These are phyloP conservation scores for Trametes versicolor DNA, from an alignment of 1,284 basidiomycete genomes.

Conservation along the genomic window DNA sequence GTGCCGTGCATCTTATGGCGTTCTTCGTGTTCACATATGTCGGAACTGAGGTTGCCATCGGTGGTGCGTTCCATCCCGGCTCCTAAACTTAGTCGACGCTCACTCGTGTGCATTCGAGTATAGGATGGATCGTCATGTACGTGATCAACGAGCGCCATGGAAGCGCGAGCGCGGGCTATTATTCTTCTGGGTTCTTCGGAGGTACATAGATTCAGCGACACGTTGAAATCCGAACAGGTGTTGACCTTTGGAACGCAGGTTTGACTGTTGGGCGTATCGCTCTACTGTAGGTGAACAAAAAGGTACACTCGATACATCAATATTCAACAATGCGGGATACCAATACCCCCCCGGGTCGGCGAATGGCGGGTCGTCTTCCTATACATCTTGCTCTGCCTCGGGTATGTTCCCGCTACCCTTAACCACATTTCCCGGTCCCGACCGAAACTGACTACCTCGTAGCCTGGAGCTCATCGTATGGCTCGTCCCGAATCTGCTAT, in stretches of 20 bases:
- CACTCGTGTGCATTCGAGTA: no score
- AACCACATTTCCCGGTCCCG: neutral
- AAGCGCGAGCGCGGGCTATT: conserved; percentile 57
- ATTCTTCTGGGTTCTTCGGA: conserved; percentile 59
- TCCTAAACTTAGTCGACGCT: neutral
- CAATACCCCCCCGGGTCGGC: conserved; percentile 43
- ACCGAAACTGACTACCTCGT: neutral
- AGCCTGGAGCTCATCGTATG: conserved; percentile 65
- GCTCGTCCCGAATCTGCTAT: conserved; percentile 64
- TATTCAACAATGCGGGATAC: neutral
- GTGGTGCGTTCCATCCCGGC: conserved; percentile 41
- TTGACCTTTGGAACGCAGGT: conserved; percentile 37
- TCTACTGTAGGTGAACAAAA: conserved; percentile 59
- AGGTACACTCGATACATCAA: conserved; percentile 40
- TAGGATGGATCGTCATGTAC: conserved; percentile 63
- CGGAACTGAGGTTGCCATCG: conserved; percentile 57
- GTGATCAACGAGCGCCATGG: conserved; percentile 54
- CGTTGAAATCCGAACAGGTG: neutral
- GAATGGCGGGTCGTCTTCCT: conserved; percentile 52
- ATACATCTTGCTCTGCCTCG: conserved; percentile 48
- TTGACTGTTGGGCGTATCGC: conserved; percentile 54
- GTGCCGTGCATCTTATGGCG: conserved; percentile 52
- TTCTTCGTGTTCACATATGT: conserved; percentile 57
- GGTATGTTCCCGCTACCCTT: conserved; percentile 35
- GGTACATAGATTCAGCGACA: conserved; percentile 40